phyloP scores from a whole-genome alignment of 139 green algal species.

The Picochlorum sp. region DNA sequence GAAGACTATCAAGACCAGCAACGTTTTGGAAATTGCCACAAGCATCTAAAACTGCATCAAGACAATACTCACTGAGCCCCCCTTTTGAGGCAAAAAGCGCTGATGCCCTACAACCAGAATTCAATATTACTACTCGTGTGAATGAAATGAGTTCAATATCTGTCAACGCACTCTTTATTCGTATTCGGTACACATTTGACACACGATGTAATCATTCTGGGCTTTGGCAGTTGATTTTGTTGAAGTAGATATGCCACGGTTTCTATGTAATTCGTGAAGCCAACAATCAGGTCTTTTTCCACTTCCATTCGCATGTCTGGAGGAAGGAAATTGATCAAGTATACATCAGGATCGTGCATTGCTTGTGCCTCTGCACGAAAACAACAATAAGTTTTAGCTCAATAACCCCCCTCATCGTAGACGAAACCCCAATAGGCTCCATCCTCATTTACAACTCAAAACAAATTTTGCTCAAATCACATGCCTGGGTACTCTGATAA shows the following conservation, averaged over 20 bases:
- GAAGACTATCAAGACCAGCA: neutral
- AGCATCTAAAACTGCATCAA: neutral
- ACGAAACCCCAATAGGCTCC: too few species aligned
- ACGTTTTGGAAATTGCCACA: neutral
- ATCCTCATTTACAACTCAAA: too few species aligned
- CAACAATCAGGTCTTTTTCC: conserved; percentile 11
- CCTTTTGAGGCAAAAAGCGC: conserved; percentile 7
- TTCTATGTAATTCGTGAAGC: conserved; percentile 24
- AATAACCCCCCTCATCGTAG: too few species aligned
- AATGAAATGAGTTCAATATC: conserved; percentile 6
- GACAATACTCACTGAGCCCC: conserved; percentile 2
- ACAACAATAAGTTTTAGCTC: too few species aligned
- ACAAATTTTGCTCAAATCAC: neutral
- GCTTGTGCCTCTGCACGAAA: neutral
- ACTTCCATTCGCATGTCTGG: conserved; percentile 27
- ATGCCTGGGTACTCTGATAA: conserved; percentile 16
- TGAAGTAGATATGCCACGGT: conserved; percentile 11
- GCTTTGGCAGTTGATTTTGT: conserved; percentile 27
- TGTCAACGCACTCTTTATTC: conserved; percentile 19
- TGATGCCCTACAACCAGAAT: conserved; percentile 21
- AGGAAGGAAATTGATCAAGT: conserved; percentile 23
- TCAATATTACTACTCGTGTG: conserved; percentile 2
- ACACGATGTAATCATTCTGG: conserved; percentile 20
- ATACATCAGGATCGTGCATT: conserved; percentile 26
- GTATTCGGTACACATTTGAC: conserved; percentile 16